These are phyloP conservation scores for Hymenotorrendiella dingleyae DNA, from an alignment of 2,329 filamentous ascomycete genomes.

Conservation along the genomic window DNA sequence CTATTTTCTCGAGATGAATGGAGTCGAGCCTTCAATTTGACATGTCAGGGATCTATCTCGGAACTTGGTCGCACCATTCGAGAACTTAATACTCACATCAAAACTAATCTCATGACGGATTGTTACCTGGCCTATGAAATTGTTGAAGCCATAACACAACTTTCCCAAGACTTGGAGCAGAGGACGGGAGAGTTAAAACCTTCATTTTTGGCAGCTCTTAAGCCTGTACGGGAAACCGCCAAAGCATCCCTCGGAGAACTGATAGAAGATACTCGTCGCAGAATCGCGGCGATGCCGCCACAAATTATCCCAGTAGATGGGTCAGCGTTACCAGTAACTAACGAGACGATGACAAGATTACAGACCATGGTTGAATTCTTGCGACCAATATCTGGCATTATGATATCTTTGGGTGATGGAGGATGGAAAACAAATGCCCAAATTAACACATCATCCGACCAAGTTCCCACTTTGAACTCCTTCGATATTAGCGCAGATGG, in stretches of 20 bases:
- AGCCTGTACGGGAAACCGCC: constrained; percentile 86
- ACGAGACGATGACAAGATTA: constrained; percentile 79
- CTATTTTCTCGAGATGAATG: constrained; percentile 85
- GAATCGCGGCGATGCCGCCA: constrained; percentile 57
- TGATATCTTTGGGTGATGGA: constrained; percentile 87
- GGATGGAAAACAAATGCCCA: constrained; percentile 66
- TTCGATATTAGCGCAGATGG: constrained; percentile 89
- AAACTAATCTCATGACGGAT: constrained; percentile 78
- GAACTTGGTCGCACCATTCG: constrained; percentile 82
- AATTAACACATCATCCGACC: constrained; percentile 53
- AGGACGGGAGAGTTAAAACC: constrained; percentile 82
- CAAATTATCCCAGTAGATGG: constrained; percentile 73
- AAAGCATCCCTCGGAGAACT: constrained; percentile 80
- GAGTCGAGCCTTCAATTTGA: constrained; percentile 70
- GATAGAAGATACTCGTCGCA: constrained; percentile 74
- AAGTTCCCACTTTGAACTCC: constrained; percentile 64
- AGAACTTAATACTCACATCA: constrained; percentile 87
- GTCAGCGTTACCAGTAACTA: constrained; percentile 68
- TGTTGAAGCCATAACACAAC: constrained; percentile 76
- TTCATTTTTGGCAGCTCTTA: constrained; percentile 75
- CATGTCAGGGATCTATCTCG: constrained; percentile 69
- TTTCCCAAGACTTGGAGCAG: constrained; percentile 73
- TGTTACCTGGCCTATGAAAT: constrained; percentile 95
- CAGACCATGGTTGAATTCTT: constrained; percentile 85
- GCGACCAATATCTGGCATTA: constrained; percentile 77